A percentile compares a stretch with the other conserved stretches of the same genome.
Conservation (phyloP, 1,139 yeast species). For the Taiozyma sp. region DNA sequence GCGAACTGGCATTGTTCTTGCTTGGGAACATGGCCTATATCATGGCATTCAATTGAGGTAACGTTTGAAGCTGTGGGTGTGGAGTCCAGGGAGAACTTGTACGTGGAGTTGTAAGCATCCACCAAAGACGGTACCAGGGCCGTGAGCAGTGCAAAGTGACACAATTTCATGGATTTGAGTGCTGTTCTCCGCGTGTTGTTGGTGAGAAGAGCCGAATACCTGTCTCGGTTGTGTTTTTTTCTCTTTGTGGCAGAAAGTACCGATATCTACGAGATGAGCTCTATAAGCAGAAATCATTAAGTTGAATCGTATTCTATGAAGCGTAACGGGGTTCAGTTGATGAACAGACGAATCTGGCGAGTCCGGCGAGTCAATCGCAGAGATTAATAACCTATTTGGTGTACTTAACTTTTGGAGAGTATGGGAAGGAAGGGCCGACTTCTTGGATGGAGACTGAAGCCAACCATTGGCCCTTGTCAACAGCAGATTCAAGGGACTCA, state of each 20-base stretch:
- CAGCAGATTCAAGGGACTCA: constrained; percentile 53
- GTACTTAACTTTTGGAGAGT: constrained; percentile 51
- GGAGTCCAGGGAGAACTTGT: background rate
- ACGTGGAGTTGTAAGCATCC: background rate
- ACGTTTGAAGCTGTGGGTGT: background rate
- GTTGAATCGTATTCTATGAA: background rate
- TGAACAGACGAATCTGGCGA: background rate
- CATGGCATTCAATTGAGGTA: constrained; percentile 10
- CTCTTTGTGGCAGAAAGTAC: background rate
- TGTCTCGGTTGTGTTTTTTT: background rate
- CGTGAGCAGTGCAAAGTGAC: background rate
- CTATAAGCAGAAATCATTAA: background rate
- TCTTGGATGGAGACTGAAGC: constrained; percentile 90
- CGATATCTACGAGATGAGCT: background rate
- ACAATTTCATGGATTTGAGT: background rate
- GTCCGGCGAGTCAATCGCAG: background rate
- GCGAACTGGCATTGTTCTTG: constrained; percentile 43
- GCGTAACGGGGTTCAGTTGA: background rate
- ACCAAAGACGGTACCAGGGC: background rate
- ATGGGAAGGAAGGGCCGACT: constrained; percentile 92
- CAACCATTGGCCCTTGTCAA: constrained; percentile 95
- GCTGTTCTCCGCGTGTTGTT: background rate
- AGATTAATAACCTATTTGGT: constrained; percentile 13
- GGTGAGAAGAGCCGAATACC: background rate
- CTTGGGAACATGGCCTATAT: constrained; percentile 23